Percentiles rank a stretch among this genome's conserved stretches.
Evolutionary conservation across 1,284 basidiomycete genomes (phyloP).

Genomic region (Acaromyces ingoldii): DNA sequence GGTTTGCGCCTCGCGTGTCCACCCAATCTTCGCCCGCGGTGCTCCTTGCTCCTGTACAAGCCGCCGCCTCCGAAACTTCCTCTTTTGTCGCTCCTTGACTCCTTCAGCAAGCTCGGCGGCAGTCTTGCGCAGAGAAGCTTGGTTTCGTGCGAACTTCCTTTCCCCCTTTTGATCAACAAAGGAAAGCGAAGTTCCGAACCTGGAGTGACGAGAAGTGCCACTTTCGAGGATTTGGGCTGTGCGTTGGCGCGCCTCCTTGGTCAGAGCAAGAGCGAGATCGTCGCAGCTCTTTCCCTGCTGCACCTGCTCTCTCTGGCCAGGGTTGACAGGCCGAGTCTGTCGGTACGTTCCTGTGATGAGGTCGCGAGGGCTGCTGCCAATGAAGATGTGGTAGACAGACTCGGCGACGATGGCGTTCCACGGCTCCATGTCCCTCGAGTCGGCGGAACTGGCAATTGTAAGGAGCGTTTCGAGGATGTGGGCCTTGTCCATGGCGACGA

Average conservation of each 20-base stretch:
- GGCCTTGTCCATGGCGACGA: constrained; percentile 33
- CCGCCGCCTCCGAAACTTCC: constrained; percentile 25
- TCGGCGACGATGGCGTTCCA: constrained; percentile 45
- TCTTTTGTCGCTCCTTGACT: constrained; percentile 18
- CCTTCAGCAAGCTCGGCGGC: constrained; percentile 37
- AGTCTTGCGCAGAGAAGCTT: constrained; percentile 32
- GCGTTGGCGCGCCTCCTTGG: too few relatives aligned
- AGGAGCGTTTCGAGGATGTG: constrained; percentile 44
- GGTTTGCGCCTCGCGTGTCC: constrained; percentile 32
- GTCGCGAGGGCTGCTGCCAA: constrained; percentile 9
- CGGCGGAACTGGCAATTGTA: constrained; percentile 46
- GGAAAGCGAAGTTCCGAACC: constrained; percentile 47
- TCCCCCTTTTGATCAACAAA: constrained; percentile 39
- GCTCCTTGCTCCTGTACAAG: constrained; percentile 39
- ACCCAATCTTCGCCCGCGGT: constrained; percentile 24
- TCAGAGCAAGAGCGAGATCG: too few relatives aligned
- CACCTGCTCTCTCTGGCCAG: too few relatives aligned
- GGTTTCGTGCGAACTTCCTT: constrained; percentile 32
- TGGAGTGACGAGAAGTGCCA: constrained; percentile 39
- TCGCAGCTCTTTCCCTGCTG: too few relatives aligned
- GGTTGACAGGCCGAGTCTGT: too few relatives aligned
- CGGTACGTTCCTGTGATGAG: too few relatives aligned
- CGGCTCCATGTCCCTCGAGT: constrained; percentile 33
- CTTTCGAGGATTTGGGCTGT: too few relatives aligned
- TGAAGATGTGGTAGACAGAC: constrained; percentile 47